These are phyloP conservation scores for Usnea hakonensis DNA, from an alignment of 495 filamentous ascomycete species.

Conservation along the genomic window DNA sequence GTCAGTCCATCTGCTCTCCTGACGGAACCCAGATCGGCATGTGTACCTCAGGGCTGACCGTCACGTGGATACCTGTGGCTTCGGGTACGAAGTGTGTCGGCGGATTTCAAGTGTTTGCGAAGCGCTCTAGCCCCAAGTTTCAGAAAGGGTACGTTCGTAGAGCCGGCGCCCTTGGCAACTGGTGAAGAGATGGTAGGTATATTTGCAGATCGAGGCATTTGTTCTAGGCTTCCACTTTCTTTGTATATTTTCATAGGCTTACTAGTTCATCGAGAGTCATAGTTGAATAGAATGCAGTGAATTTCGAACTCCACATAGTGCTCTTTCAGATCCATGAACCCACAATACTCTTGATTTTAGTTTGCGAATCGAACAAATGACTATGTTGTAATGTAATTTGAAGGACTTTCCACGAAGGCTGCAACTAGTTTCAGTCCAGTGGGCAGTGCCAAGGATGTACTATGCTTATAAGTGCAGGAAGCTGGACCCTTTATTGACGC, in stretches of 20 bases:
- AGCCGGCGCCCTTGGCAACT: neutral
- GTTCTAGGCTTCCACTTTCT: neutral
- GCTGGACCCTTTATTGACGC: neutral
- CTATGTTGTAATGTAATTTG: no score
- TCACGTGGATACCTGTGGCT: constrained; percentile 23
- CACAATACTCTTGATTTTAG: no score
- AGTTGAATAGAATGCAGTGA: neutral
- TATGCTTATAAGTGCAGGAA: neutral
- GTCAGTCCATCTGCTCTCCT: constrained; percentile 23
- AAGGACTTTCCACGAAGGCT: no score
- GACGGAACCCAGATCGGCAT: constrained; percentile 24
- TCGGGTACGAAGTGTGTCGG: constrained; percentile 20
- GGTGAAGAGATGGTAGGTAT: neutral
- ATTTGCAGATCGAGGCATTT: neutral
- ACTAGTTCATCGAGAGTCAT: neutral
- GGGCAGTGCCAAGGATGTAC: neutral
- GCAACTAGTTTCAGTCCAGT: no score
- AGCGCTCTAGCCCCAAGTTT: neutral
- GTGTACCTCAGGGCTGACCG: constrained; percentile 18
- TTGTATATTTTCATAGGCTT: neutral
- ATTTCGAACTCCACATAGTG: neutral
- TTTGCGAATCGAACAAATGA: no score
- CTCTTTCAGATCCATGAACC: no score
- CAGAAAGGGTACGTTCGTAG: constrained; percentile 1
- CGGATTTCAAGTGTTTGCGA: constrained; percentile 10